Evolutionary conservation across 2,329 filamentous ascomycete species (phyloP).

Genomic region (Alternaria panax): DNA sequence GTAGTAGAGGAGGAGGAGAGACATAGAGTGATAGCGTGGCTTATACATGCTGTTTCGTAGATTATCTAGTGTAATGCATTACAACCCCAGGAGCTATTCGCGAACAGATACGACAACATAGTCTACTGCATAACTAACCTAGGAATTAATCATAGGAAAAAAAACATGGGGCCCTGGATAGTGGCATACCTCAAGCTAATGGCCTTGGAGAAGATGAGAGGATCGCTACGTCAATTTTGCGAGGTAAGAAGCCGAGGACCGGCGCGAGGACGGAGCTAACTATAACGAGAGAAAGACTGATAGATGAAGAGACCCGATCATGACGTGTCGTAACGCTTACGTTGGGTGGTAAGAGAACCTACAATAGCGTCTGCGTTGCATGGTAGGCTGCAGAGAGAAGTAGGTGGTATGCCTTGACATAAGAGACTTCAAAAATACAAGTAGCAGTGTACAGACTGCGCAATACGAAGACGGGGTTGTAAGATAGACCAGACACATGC

Average conservation of each 20-base stretch:
- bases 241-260: neutral
- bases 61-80: neutral
- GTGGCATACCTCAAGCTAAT: neutral
- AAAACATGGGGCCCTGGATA: neutral
- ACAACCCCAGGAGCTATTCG: neutral
- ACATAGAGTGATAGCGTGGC: too few species aligned
- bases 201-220: neutral
- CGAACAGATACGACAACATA: too few species aligned
- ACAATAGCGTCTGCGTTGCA: neutral
- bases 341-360: neutral
- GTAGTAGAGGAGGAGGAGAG: too few species aligned
- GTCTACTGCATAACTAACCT: neutral
- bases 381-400: neutral
- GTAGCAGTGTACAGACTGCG: neutral
- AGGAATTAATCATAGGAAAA: neutral
- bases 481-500: neutral
- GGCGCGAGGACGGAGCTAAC: neutral
- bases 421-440: neutral
- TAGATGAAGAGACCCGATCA: neutral
- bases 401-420: neutral
- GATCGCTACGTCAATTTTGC: neutral
- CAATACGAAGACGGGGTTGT: neutral
- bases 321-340: neutral
- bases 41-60: neutral
- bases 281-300: neutral